phyloP scores from a whole-genome alignment of 306 rosid species.

The Cercis canadensis region DNA sequence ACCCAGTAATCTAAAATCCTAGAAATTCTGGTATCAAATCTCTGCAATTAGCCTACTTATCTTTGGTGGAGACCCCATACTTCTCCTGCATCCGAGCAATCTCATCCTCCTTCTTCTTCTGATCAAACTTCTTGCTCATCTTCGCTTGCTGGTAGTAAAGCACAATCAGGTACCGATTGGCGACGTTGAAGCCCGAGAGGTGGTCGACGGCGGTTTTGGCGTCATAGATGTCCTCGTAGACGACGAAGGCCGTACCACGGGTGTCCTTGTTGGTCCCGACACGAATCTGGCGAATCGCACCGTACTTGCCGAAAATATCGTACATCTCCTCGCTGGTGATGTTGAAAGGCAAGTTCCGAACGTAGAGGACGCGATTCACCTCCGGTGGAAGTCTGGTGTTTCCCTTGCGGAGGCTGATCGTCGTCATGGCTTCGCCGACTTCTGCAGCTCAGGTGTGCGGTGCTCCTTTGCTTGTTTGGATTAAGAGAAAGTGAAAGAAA shows the following conservation, averaged over 20 bases:
- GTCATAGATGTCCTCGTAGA: conserved; percentile 97
- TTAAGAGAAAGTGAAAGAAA: conserved; percentile 2
- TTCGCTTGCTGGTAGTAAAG: conserved; percentile 93
- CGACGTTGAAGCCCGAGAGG: conserved; percentile 95
- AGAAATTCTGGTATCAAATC: neutral
- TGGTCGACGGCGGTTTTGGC: conserved; percentile 98
- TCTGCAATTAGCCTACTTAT: conserved; percentile 48
- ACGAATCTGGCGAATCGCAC: conserved; percentile 95
- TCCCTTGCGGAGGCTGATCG: conserved; percentile 87
- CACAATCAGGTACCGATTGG: conserved; percentile 88
- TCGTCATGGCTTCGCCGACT: conserved; percentile 53
- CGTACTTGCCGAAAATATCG: conserved; percentile 97
- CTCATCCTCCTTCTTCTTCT: conserved; percentile 94
- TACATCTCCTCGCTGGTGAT: conserved; percentile 99
- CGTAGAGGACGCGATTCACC: conserved; percentile 89
- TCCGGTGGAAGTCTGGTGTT: conserved; percentile 97
- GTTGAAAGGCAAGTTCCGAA: conserved; percentile 90
- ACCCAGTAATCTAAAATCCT: conserved; percentile 12
- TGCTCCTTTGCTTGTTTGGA: conserved; percentile 20
- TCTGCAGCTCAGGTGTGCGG: neutral
- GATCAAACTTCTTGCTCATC: conserved; percentile 96
- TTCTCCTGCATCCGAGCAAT: conserved; percentile 87
- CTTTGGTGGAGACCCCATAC: conserved; percentile 92
- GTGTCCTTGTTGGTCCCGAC: conserved; percentile 94
- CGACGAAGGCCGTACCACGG: conserved; percentile 94